Percentiles rank a stretch among this genome's conserved stretches.
Evolutionary conservation across 2,329 filamentous ascomycete genomes (phyloP).

Genomic region (Cladophialophora yegresii): DNA sequence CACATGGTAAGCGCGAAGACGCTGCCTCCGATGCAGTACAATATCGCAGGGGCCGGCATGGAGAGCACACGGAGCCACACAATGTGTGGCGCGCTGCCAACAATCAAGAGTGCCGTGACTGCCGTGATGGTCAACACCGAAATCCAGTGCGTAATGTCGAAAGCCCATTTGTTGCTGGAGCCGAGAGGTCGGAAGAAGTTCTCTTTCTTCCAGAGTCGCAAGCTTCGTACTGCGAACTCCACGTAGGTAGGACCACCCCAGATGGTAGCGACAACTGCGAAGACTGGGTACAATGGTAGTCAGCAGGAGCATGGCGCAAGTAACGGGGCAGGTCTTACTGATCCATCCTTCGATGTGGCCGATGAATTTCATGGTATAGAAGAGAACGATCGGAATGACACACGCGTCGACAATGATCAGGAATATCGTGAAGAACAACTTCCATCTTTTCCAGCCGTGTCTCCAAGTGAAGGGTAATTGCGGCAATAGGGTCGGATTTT

Average conservation of each 20-base stretch:
- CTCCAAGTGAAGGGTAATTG: conserved; percentile 37
- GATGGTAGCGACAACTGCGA: conserved; percentile 37
- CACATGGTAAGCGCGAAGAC: conserved; percentile 33
- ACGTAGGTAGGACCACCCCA: conserved; percentile 38
- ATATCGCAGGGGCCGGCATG: conserved; percentile 33
- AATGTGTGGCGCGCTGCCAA: conserved; percentile 36
- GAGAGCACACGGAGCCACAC: conserved; percentile 37
- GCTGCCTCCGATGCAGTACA: conserved; percentile 28
- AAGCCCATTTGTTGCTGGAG: conserved; percentile 35
- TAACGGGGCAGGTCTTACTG: conserved; percentile 18
- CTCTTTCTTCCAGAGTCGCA: conserved; percentile 36
- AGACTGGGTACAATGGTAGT: conserved; percentile 26
- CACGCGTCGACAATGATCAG: conserved; percentile 37
- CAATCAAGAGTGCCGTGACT: conserved; percentile 34
- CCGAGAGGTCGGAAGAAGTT: conserved; percentile 37
- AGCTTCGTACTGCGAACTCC: conserved; percentile 36
- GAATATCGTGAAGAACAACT: conserved; percentile 33
- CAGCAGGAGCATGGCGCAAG: background rate
- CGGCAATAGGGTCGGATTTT: conserved; percentile 35
- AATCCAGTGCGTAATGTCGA: conserved; percentile 36
- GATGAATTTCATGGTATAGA: conserved; percentile 35
- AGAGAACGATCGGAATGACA: conserved; percentile 36
- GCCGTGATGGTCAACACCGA: conserved; percentile 32
- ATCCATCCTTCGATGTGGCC: conserved; percentile 35
- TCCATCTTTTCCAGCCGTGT: conserved; percentile 35